Conservation (phyloP, 257 asterid genomes). For the Leonotis leonurus region DNA sequence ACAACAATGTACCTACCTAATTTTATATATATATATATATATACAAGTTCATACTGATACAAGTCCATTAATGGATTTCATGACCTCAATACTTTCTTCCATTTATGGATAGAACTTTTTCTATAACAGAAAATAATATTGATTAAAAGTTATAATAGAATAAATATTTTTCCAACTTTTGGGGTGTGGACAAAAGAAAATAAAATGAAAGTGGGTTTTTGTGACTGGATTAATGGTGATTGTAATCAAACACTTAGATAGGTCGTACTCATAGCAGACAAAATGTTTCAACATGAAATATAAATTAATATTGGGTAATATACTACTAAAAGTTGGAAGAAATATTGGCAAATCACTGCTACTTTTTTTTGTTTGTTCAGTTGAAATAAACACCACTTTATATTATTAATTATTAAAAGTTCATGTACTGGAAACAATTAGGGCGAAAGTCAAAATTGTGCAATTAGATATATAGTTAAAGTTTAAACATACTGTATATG, state of each 20-base stretch:
- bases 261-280: constrained; percentile 11
- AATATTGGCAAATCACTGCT: background rate
- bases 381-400: background rate
- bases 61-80: constrained; percentile 14
- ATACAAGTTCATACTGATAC: background rate
- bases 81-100: constrained; percentile 2
- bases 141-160: background rate
- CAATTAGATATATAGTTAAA: too few species aligned
- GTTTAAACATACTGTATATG: too few species aligned
- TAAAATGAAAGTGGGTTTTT: constrained; percentile 4
- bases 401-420: too few species aligned
- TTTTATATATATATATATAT: too few species aligned
- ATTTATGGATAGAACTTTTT: constrained; percentile 7
- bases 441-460: too few species aligned
- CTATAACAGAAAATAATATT: background rate
- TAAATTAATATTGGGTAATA: background rate
- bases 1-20: too few species aligned
- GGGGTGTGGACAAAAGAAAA: constrained; percentile 14
- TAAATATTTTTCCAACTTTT: constrained; percentile 18
- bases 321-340: background rate
- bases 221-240: constrained; percentile 5
- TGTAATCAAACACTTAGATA: constrained; percentile 13
- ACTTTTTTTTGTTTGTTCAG: background rate
- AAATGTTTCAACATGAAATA: constrained; percentile 1
- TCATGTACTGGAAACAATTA: too few species aligned